These are phyloP conservation scores for Hypoxylon trugodes DNA, from an alignment of 495 filamentous ascomycete genomes.

Conservation along the genomic window DNA sequence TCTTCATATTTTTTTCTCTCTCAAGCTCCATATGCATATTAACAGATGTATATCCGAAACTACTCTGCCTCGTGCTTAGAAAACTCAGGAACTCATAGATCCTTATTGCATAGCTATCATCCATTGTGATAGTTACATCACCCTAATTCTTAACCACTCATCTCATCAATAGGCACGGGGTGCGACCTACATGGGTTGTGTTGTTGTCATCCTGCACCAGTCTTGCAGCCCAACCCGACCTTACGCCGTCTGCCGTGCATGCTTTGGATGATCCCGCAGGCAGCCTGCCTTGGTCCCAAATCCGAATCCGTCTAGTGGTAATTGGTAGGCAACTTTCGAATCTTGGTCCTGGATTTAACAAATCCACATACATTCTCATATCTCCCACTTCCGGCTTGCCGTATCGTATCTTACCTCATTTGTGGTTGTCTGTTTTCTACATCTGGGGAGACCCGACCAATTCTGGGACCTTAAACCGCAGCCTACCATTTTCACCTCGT, in stretches of 20 bases:
- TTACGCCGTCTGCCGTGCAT: constrained; percentile 32
- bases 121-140: too few species aligned
- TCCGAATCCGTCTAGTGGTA: constrained; percentile 23
- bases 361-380: constrained; percentile 12
- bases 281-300: constrained; percentile 26
- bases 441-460: constrained; percentile 27
- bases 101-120: too few species aligned
- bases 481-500: constrained; percentile 32
- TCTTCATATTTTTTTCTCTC: too few species aligned
- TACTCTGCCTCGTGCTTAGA: too few species aligned
- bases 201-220: constrained; percentile 27
- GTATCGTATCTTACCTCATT: constrained; percentile 24
- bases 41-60: too few species aligned
- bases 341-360: constrained; percentile 24
- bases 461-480: constrained; percentile 25
- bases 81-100: too few species aligned
- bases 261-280: constrained; percentile 33
- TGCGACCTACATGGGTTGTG: constrained; percentile 30
- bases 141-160: constrained; percentile 28
- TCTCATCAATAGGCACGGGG: constrained; percentile 27
- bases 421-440: constrained; percentile 18
- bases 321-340: constrained; percentile 17
- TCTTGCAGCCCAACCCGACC: constrained; percentile 37
- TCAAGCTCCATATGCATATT: too few species aligned
- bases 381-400: constrained; percentile 12